A percentile compares a stretch with the other conserved stretches of the same genome.
phyloP scores from a whole-genome alignment of 306 rosid genomes.

The Acacia crassicarpa region DNA sequence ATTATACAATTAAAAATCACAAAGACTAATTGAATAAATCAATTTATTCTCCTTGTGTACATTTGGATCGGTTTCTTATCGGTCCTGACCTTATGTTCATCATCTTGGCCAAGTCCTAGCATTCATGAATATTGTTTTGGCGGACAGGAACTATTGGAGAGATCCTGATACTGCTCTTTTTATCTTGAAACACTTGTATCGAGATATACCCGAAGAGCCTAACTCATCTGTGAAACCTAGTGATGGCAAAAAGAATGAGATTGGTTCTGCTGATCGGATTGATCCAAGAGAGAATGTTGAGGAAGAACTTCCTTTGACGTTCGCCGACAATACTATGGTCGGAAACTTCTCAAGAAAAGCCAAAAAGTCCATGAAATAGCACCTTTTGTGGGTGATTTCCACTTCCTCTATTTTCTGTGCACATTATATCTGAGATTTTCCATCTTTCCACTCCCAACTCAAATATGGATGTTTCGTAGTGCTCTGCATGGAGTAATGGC shows the following conservation, averaged over 20 bases:
- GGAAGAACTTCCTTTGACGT: slow-evolving; percentile 84
- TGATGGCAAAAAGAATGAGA: slow-evolving; percentile 35
- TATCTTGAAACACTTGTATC: slow-evolving; percentile 77
- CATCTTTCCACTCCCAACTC: neutral
- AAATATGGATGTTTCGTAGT: neutral
- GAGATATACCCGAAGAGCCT: slow-evolving; percentile 59
- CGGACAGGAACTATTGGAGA: slow-evolving; percentile 92
- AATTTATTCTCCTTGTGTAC: too few species aligned
- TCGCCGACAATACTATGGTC: slow-evolving; percentile 51
- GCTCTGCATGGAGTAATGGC: slow-evolving; percentile 2
- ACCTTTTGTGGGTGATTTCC: neutral
- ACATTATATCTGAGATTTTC: slow-evolving; percentile 1
- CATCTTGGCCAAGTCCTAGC: neutral
- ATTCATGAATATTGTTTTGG: slow-evolving; percentile 16
- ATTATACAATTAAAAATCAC: too few species aligned
- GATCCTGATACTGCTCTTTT: slow-evolving; percentile 89
- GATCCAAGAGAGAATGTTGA: slow-evolving; percentile 51
- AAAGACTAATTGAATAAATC: too few species aligned
- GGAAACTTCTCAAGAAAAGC: slow-evolving; percentile 46
- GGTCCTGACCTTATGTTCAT: neutral
- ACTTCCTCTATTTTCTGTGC: slow-evolving; percentile 18
- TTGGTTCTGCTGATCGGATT: slow-evolving; percentile 46
- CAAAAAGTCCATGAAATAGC: slow-evolving; percentile 40
- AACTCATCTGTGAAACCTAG: slow-evolving; percentile 25
- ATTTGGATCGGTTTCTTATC: too few species aligned